Percentiles rank a stretch among this genome's conserved stretches.
Evolutionary conservation across 169 alveolate genomes (phyloP).

Genomic region (Plasmodium gaboni): DNA sequence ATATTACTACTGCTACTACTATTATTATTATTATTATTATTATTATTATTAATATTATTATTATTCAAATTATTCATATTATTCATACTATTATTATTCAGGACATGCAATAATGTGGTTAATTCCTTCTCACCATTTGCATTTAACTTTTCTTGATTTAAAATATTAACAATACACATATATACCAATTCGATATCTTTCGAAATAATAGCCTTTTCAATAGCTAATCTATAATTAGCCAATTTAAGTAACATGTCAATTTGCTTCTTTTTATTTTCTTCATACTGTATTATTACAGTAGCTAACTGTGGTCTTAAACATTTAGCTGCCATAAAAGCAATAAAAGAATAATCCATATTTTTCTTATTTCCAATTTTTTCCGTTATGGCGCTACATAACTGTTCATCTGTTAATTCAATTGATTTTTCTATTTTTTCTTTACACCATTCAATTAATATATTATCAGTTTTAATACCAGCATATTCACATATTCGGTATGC

Average conservation of each 20-base stretch:
- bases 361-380: constrained; percentile 37
- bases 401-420: constrained; percentile 83
- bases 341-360: constrained; percentile 57
- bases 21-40: too few relatives aligned
- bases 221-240: constrained; percentile 79
- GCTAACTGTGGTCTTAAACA: constrained; percentile 81
- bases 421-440: constrained; percentile 81
- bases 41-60: too few relatives aligned
- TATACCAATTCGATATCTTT: constrained; percentile 84
- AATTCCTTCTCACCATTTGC: constrained; percentile 62
- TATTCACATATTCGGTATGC: constrained; percentile 86
- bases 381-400: constrained; percentile 74
- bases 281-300: constrained; percentile 78
- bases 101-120: constrained; percentile 39
- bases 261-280: constrained; percentile 78
- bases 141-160: constrained; percentile 61
- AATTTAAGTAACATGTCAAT: constrained; percentile 81
- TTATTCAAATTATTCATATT: too few relatives aligned
- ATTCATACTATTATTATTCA: constrained; percentile 6
- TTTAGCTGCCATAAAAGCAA: constrained; percentile 82
- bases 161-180: constrained; percentile 78
- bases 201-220: constrained; percentile 79
- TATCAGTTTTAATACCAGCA: constrained; percentile 78
- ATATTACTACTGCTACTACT: too few relatives aligned
- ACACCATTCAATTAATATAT: constrained; percentile 83